These are phyloP conservation scores for Russula earlei DNA, from an alignment of 768 basidiomycete species.

Conservation along the genomic window DNA sequence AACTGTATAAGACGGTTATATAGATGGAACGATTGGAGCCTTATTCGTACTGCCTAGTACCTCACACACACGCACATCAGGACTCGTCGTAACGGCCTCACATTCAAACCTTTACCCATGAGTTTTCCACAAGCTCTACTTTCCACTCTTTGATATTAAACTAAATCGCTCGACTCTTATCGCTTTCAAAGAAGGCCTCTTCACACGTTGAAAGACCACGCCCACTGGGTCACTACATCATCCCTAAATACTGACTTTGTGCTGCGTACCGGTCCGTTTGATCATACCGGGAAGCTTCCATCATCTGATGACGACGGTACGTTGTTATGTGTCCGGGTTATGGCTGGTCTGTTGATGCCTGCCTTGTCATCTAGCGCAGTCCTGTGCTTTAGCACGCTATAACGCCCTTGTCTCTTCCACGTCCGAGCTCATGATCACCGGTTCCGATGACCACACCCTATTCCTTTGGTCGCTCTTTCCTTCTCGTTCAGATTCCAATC, in stretches of 20 bases:
- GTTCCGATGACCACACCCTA: slow-evolving; percentile 95
- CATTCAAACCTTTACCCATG: no score
- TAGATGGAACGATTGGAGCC: no score
- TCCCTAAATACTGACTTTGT: slow-evolving; percentile 94
- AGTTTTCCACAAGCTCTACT: no score
- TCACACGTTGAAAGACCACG: slow-evolving; percentile 86
- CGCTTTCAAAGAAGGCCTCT: slow-evolving; percentile 67
- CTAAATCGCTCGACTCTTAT: background rate
- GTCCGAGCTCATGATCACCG: slow-evolving; percentile 85
- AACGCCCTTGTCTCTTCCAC: slow-evolving; percentile 48
- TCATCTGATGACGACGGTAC: slow-evolving; percentile 75
- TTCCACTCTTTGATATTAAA: background rate
- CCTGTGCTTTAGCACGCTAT: slow-evolving; percentile 70
- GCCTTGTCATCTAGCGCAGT: slow-evolving; percentile 46
- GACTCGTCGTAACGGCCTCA: no score
- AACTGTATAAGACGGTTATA: no score
- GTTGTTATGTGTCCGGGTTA: background rate
- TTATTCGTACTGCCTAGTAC: no score
- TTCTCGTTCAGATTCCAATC: slow-evolving; percentile 27
- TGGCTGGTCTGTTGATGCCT: background rate
- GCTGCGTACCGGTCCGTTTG: slow-evolving; percentile 89
- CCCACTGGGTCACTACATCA: slow-evolving; percentile 97
- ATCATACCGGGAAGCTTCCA: slow-evolving; percentile 75
- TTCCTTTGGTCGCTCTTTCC: slow-evolving; percentile 90
- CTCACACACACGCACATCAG: no score